Conservation (phyloP, 1,284 basidiomycete genomes). For the Trichosporon faecale region DNA sequence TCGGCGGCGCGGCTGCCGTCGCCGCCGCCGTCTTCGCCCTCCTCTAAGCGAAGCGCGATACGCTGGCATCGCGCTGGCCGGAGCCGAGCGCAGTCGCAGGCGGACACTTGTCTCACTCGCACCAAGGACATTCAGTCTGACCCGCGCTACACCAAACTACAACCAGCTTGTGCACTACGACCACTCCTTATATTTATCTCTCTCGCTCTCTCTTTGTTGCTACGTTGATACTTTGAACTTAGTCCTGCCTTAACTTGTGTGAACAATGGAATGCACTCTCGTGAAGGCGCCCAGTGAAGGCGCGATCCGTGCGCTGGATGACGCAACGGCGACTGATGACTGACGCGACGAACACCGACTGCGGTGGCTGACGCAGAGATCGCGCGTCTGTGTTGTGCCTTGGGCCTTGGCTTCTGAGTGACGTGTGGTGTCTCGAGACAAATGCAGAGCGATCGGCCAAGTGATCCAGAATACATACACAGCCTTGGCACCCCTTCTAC, state of each 20-base stretch:
- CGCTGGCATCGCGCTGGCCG: too few relatives aligned
- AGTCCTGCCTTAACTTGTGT: not conserved
- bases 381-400: not conserved
- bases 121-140: too few relatives aligned
- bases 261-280: not conserved
- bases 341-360: not conserved
- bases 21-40: slow-evolving; percentile 21
- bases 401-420: too few relatives aligned
- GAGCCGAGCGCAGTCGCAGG: too few relatives aligned
- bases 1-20: slow-evolving; percentile 21
- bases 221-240: not conserved
- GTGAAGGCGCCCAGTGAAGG: not conserved
- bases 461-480: slow-evolving; percentile 9
- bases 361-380: not conserved
- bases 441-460: too few relatives aligned
- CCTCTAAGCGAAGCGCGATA: slow-evolving; percentile 21
- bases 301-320: not conserved
- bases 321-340: not conserved
- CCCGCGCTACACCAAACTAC: not conserved
- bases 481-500: too few relatives aligned
- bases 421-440: too few relatives aligned
- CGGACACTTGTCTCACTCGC: too few relatives aligned
- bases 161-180: not conserved
- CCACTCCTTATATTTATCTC: not conserved
- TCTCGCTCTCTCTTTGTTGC: not conserved